Percentiles rank a stretch among this genome's conserved stretches.
These are phyloP conservation scores for Penicillium nucicola DNA, from an alignment of 495 filamentous ascomycete species.

Conservation along the genomic window DNA sequence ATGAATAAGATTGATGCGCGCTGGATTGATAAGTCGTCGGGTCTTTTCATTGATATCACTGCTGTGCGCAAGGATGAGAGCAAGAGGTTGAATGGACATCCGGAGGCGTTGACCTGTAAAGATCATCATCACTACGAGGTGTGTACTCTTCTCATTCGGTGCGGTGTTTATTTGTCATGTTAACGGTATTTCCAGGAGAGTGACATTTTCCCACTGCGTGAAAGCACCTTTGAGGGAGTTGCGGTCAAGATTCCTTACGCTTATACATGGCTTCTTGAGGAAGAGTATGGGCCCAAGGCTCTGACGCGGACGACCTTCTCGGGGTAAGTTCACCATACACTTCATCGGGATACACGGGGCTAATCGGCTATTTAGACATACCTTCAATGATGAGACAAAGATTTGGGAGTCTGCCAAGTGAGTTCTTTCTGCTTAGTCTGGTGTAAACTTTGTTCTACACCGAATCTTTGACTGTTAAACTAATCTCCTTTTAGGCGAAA, in stretches of 20 bases:
- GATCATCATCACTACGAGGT: conserved; percentile 54
- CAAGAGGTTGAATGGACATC: conserved; percentile 27
- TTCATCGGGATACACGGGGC: background rate
- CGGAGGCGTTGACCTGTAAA: conserved; percentile 52
- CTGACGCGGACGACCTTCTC: conserved; percentile 62
- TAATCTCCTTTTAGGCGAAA: background rate
- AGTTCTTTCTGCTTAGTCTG: background rate
- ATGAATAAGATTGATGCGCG: conserved; percentile 59
- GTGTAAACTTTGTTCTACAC: too few species aligned
- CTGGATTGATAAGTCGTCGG: conserved; percentile 60
- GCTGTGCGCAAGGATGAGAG: conserved; percentile 47
- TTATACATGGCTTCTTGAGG: conserved; percentile 66
- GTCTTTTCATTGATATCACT: conserved; percentile 63
- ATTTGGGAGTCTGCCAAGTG: conserved; percentile 28
- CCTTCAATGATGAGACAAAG: conserved; percentile 33
- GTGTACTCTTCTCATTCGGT: conserved; percentile 4
- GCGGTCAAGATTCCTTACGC: conserved; percentile 72
- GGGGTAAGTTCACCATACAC: conserved; percentile 44
- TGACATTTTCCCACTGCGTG: conserved; percentile 76
- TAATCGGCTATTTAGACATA: conserved; percentile 17
- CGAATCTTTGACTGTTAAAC: background rate
- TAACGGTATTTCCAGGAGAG: conserved; percentile 32
- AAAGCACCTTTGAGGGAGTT: conserved; percentile 74
- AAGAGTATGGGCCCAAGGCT: conserved; percentile 70
- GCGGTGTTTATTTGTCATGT: background rate